Evolutionary conservation across 2,329 filamentous ascomycete species (phyloP).

Genomic region (Venturia aucupariae): DNA sequence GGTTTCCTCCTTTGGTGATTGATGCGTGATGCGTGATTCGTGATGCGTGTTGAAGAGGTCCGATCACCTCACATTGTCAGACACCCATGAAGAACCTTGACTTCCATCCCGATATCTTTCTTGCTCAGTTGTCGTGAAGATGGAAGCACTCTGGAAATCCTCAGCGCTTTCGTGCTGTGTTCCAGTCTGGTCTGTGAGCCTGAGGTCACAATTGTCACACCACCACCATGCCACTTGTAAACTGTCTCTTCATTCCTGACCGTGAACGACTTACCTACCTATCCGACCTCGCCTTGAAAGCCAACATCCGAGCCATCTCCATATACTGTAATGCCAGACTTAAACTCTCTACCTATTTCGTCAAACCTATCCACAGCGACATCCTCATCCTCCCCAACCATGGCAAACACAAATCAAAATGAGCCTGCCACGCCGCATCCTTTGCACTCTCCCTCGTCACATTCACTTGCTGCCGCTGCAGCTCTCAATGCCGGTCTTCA

Average conservation of each 20-base stretch:
- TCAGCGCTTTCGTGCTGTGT: neutral
- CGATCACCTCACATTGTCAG: neutral
- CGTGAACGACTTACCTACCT: neutral
- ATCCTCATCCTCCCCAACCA: neutral
- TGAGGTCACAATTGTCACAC: neutral
- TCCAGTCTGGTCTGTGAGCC: neutral
- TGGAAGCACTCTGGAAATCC: neutral
- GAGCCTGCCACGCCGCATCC: conserved; percentile 23
- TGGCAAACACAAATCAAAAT: neutral
- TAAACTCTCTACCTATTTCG: conserved; percentile 9
- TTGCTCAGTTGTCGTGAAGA: neutral
- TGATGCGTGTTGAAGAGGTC: neutral
- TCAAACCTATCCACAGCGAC: neutral
- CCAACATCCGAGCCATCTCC: neutral
- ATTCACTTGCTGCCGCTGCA: conserved; percentile 66
- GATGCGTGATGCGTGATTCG: too few relatives aligned
- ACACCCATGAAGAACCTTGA: too few relatives aligned
- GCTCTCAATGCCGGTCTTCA: conserved; percentile 70
- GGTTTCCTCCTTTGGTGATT: neutral
- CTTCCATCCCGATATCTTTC: too few relatives aligned
- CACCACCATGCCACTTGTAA: neutral
- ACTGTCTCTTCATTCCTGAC: neutral
- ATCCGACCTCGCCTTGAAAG: neutral
- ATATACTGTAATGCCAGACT: conserved; percentile 2
- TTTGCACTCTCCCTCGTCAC: conserved; percentile 48